Conservation (phyloP, 768 basidiomycete genomes). For the Hygrophorus pudorinus region DNA sequence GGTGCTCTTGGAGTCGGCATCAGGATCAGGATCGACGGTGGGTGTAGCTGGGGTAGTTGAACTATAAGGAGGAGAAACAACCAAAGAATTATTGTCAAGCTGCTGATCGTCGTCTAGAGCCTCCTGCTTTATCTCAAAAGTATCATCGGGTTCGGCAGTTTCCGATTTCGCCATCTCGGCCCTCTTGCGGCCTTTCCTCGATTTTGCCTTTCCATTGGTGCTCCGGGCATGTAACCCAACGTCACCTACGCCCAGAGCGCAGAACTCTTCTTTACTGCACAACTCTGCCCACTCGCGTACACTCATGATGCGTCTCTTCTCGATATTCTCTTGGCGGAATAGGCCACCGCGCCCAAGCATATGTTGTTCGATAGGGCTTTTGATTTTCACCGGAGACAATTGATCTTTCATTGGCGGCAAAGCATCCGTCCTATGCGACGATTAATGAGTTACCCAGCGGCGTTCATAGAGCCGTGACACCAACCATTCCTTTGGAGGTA, state of each 20-base stretch:
- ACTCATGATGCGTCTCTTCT: constrained; percentile 76
- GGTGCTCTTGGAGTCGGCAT: constrained; percentile 10
- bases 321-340: constrained; percentile 86
- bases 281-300: constrained; percentile 83
- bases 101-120: constrained; percentile 26
- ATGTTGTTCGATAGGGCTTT: constrained; percentile 87
- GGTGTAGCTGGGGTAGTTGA: constrained; percentile 20
- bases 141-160: constrained; percentile 33
- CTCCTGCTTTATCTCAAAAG: constrained; percentile 38
- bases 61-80: constrained; percentile 34
- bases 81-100: constrained; percentile 8
- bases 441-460: constrained; percentile 8
- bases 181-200: constrained; percentile 35
- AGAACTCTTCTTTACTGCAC: constrained; percentile 59
- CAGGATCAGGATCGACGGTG: constrained; percentile 7
- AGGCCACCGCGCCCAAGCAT: constrained; percentile 82
- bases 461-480: constrained; percentile 19
- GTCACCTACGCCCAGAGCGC: constrained; percentile 64
- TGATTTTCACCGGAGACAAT: constrained; percentile 67
- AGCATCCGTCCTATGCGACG: constrained; percentile 48
- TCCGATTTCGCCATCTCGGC: constrained; percentile 26
- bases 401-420: constrained; percentile 67
- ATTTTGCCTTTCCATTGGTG: constrained; percentile 21
- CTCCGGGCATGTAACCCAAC: constrained; percentile 43
- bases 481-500: constrained; percentile 92